phyloP scores from a whole-genome alignment of 768 basidiomycete genomes.

The Cyathus striatus region DNA sequence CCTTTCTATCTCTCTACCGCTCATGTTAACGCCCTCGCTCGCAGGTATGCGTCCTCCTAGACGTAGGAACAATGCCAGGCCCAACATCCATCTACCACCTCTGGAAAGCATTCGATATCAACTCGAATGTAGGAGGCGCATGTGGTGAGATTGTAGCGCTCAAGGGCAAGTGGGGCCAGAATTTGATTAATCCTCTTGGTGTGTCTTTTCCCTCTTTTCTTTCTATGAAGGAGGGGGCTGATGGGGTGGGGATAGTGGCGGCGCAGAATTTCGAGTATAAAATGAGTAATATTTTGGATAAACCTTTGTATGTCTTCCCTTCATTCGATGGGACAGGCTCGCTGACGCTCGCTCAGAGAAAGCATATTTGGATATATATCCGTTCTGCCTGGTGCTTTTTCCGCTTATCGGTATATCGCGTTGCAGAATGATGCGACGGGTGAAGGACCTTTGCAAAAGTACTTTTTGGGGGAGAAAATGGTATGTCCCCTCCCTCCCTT shows the following conservation, averaged over 20 bases:
- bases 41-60: conserved; percentile 89
- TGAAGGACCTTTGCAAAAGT: conserved; percentile 88
- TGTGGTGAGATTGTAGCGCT: conserved; percentile 95
- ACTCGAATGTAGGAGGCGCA: conserved; percentile 86
- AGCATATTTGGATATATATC: conserved; percentile 92
- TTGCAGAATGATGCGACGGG: conserved; percentile 81
- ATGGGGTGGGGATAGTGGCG: too few species aligned
- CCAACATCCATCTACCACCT: conserved; percentile 87
- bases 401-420: conserved; percentile 87
- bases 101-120: conserved; percentile 94
- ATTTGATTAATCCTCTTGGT: conserved; percentile 74
- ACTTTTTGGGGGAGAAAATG: conserved; percentile 97
- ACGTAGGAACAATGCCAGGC: conserved; percentile 79
- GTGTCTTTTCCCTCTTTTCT: conserved; percentile 4
- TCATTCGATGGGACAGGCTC: neutral
- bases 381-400: conserved; percentile 90
- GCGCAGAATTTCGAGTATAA: conserved; percentile 96
- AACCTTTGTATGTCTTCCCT: conserved; percentile 53
- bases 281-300: conserved; percentile 91
- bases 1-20: too few species aligned
- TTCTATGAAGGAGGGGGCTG: too few species aligned
- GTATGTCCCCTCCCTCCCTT: conserved; percentile 31
- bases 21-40: too few species aligned
- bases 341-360: conserved; percentile 35
- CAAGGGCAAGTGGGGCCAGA: conserved; percentile 77